Percentiles rank a stretch among this genome's conserved stretches.
phyloP scores from a whole-genome alignment of 768 basidiomycete species.

The Strobilomyces echinocephalus region DNA sequence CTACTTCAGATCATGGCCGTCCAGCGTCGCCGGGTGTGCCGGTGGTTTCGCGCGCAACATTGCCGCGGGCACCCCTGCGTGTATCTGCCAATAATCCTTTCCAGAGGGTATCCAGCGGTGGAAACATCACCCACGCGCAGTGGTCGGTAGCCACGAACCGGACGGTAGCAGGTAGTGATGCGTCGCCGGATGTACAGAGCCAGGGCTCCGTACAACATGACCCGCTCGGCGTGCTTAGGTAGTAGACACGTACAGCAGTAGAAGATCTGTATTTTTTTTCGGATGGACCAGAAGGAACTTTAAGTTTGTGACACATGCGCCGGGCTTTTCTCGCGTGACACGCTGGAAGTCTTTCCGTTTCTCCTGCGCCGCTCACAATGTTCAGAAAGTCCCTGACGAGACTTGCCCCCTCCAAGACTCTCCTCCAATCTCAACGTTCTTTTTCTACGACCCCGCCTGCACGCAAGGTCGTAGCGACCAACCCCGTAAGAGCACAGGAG shows the following conservation, averaged over 20 bases:
- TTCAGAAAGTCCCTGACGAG: conserved; percentile 56
- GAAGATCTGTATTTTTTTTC: background rate
- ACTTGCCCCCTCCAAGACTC: conserved; percentile 33
- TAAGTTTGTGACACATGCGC: conserved; percentile 11
- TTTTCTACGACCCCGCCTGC: conserved; percentile 64
- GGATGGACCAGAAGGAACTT: background rate
- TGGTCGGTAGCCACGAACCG: conserved; percentile 1
- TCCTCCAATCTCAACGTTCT: conserved; percentile 47
- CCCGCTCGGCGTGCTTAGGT: conserved; percentile 29
- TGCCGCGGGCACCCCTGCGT: conserved; percentile 23
- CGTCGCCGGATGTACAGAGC: conserved; percentile 8
- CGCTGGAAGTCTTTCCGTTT: conserved; percentile 8
- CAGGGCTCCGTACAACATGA: conserved; percentile 20
- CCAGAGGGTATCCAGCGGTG: conserved; percentile 17
- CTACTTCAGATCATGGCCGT: conserved; percentile 9
- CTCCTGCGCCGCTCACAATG: conserved; percentile 38
- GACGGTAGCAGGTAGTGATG: conserved; percentile 1
- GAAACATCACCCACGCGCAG: conserved; percentile 1
- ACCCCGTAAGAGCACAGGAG: conserved; percentile 76
- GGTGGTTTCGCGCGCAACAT: conserved; percentile 10
- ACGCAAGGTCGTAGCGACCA: conserved; percentile 61
- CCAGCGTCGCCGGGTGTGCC: conserved; percentile 13
- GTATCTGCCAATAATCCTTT: conserved; percentile 29
- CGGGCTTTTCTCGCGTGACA: conserved; percentile 11
- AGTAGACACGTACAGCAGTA: conserved; percentile 14